Evolutionary conservation across 2,329 filamentous ascomycete genomes (phyloP).

Genomic region (Diaporthe sp.): DNA sequence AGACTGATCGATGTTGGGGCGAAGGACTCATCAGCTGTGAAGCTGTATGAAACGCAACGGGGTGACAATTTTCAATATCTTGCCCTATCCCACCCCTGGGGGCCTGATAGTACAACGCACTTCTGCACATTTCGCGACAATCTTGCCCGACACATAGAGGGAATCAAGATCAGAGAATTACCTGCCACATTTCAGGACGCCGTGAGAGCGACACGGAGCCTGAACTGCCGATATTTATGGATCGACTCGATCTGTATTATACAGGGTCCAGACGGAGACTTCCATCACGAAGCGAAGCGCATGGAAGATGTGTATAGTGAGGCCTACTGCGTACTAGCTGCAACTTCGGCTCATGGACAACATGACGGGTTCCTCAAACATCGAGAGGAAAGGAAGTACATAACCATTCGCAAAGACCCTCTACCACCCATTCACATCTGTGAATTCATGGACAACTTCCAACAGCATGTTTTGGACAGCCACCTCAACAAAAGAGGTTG

Average conservation of each 20-base stretch:
- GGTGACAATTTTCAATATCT: conserved; percentile 31
- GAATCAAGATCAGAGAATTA: no score
- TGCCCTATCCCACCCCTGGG: conserved; percentile 39
- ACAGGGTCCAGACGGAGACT: no score
- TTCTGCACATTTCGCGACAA: no score
- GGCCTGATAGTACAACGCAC: background rate
- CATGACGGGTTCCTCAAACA: conserved; percentile 38
- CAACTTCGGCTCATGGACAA: conserved; percentile 34
- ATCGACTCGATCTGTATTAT: no score
- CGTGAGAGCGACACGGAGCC: no score
- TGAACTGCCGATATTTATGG: no score
- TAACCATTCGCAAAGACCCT: conserved; percentile 20
- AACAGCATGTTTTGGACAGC: conserved; percentile 43
- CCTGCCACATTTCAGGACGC: no score
- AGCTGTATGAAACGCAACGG: conserved; percentile 28
- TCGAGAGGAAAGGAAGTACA: conserved; percentile 29
- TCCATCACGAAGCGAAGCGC: no score
- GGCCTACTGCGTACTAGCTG: no score
- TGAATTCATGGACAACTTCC: background rate
- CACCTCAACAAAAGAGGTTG: conserved; percentile 48
- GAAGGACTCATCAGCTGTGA: background rate
- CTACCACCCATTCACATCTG: background rate
- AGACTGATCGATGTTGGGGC: conserved; percentile 29
- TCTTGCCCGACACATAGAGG: no score
- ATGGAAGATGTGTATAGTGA: no score